A percentile compares a stretch with the other conserved stretches of the same genome.
These are phyloP conservation scores for Lineolata rhizophorae DNA, from an alignment of 495 filamentous ascomycete species.

Conservation along the genomic window DNA sequence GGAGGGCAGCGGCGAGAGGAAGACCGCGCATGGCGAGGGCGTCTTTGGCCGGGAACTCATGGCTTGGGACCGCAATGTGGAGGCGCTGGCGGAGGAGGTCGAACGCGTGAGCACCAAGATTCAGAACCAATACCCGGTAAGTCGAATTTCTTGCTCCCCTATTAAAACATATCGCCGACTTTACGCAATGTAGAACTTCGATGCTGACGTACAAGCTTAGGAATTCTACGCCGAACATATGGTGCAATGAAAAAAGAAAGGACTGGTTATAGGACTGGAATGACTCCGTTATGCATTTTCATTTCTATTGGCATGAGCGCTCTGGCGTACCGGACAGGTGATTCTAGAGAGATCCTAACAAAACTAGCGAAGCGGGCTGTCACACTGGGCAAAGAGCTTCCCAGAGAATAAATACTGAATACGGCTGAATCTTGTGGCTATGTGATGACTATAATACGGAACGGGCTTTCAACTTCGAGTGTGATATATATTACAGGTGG, in stretches of 20 bases:
- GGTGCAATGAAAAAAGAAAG: slow-evolving; percentile 13
- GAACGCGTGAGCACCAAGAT: slow-evolving; percentile 63
- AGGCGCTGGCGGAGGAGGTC: slow-evolving; percentile 62
- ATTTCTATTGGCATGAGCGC: too few species aligned
- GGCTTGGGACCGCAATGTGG: slow-evolving; percentile 76
- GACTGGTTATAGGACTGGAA: too few species aligned
- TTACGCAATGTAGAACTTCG: background rate
- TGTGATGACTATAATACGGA: too few species aligned
- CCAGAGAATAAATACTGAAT: too few species aligned
- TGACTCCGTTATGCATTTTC: too few species aligned
- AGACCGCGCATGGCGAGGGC: slow-evolving; percentile 31
- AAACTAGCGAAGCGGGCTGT: too few species aligned
- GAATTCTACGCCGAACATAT: slow-evolving; percentile 15
- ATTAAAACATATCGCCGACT: background rate
- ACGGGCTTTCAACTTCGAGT: too few species aligned
- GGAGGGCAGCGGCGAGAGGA: slow-evolving; percentile 42
- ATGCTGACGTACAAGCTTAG: slow-evolving; percentile 4
- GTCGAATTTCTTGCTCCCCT: slow-evolving; percentile 1
- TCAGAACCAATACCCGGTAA: slow-evolving; percentile 45
- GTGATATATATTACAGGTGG: too few species aligned
- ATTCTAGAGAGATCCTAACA: too few species aligned
- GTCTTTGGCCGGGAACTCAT: slow-evolving; percentile 45
- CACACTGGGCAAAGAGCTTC: too few species aligned
- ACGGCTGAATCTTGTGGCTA: too few species aligned
- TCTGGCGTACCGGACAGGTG: too few species aligned